Conservation (phyloP, 106 monocot genomes). For the Dactylorhiza incarnata region DNA sequence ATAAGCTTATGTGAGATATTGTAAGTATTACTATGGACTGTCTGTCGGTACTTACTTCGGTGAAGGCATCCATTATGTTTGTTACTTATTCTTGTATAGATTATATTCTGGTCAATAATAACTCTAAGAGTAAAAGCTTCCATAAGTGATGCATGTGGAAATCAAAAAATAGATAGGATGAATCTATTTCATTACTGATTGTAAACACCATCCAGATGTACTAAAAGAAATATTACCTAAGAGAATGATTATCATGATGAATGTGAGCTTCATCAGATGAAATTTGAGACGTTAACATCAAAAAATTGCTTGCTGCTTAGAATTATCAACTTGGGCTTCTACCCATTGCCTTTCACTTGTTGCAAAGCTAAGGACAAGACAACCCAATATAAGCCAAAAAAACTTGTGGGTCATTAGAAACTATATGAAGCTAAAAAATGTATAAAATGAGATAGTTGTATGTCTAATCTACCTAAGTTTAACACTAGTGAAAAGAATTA, state of each 20-base stretch:
- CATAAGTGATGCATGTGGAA: background rate
- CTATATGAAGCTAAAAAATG: background rate
- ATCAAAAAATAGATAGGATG: background rate
- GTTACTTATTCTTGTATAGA: no score
- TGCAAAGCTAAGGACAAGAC: slow-evolving; percentile 58
- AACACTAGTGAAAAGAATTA: background rate
- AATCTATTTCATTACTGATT: background rate
- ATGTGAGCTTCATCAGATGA: slow-evolving; percentile 95
- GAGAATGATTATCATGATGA: slow-evolving; percentile 81
- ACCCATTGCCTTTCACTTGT: slow-evolving; percentile 99
- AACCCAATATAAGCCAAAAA: background rate
- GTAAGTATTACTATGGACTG: no score
- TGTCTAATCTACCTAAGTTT: background rate
- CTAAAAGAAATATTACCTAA: slow-evolving; percentile 40
- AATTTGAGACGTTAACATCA: slow-evolving; percentile 68
- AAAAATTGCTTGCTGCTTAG: slow-evolving; percentile 89
- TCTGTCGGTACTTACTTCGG: no score
- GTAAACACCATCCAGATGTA: background rate
- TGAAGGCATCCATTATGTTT: no score
- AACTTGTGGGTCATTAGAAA: background rate
- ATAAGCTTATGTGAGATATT: no score
- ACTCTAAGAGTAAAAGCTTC: background rate
- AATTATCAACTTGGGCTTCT: slow-evolving; percentile 97
- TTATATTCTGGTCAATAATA: background rate
- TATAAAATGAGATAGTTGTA: background rate